These are phyloP conservation scores for Penicillium bialowiezense DNA, from an alignment of 495 filamentous ascomycete genomes.

Conservation along the genomic window DNA sequence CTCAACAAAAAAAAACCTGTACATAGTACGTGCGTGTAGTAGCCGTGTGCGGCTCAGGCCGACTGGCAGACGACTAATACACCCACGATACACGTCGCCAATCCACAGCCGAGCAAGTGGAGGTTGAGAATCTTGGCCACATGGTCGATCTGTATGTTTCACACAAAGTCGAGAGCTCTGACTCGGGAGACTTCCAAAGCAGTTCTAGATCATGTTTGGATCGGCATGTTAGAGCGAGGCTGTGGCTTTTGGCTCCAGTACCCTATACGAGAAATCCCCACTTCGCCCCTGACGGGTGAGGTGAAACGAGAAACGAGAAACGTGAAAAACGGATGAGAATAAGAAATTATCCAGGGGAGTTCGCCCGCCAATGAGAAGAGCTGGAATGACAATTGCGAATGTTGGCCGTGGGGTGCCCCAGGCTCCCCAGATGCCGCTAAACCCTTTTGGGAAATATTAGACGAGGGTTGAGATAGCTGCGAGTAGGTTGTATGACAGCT, in stretches of 20 bases:
- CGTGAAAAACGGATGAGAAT: background rate
- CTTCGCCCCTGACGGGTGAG: background rate
- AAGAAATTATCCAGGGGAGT: background rate
- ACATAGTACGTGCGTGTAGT: too few species aligned
- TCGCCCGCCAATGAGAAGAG: background rate
- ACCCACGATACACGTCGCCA: background rate
- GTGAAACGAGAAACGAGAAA: too few species aligned
- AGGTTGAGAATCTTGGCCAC: background rate
- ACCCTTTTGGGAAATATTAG: background rate
- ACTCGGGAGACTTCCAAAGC: background rate
- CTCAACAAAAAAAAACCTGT: too few species aligned
- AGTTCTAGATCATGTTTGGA: constrained; percentile 1
- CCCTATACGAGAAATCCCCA: background rate
- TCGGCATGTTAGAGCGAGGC: constrained; percentile 1
- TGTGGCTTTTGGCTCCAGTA: too few species aligned
- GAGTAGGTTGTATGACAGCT: too few species aligned
- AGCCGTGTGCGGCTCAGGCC: constrained; percentile 12
- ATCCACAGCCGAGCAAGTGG: background rate
- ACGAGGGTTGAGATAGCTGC: background rate
- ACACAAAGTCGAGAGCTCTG: background rate
- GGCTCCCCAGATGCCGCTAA: background rate
- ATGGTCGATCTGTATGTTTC: background rate
- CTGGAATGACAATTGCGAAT: background rate
- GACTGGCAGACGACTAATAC: constrained; percentile 1
- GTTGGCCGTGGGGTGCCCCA: background rate